A percentile compares a stretch with the other conserved stretches of the same genome.
These are phyloP conservation scores for Thielaviopsis punctulata DNA, from an alignment of 2,329 filamentous ascomycete genomes.

Conservation along the genomic window DNA sequence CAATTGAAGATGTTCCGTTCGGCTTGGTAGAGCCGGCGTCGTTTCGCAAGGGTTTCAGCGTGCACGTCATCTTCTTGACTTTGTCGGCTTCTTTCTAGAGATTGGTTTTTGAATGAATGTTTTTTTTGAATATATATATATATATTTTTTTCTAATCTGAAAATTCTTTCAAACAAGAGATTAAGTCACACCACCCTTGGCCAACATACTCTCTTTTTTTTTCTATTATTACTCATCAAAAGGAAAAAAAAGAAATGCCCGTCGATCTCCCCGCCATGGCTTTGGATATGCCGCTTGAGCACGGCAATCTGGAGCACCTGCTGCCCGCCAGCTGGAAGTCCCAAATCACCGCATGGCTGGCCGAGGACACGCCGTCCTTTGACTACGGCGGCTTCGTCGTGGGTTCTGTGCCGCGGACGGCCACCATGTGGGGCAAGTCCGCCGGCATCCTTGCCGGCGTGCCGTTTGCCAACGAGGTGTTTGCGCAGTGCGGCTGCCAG, in stretches of 20 bases:
- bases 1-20: neutral
- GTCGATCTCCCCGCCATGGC: constrained; percentile 9
- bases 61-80: neutral
- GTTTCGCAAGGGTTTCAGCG: neutral
- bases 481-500: constrained; percentile 74
- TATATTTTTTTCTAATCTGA: neutral
- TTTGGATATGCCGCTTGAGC: constrained; percentile 14
- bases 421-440: constrained; percentile 54
- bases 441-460: constrained; percentile 72
- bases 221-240: neutral
- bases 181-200: neutral
- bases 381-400: constrained; percentile 98
- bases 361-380: constrained; percentile 90
- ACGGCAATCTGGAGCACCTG: constrained; percentile 44
- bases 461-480: constrained; percentile 91
- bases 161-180: neutral
- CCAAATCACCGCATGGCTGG: constrained; percentile 67
- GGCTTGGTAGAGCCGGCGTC: neutral
- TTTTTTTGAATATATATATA: neutral
- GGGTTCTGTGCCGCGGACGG: constrained; percentile 46
- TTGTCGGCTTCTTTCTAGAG: neutral
- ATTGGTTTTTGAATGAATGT: neutral
- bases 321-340: constrained; percentile 75
- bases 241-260: neutral
- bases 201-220: neutral